Conservation (phyloP, 345 rosid species). For the Eucalyptus erythrocorys region DNA sequence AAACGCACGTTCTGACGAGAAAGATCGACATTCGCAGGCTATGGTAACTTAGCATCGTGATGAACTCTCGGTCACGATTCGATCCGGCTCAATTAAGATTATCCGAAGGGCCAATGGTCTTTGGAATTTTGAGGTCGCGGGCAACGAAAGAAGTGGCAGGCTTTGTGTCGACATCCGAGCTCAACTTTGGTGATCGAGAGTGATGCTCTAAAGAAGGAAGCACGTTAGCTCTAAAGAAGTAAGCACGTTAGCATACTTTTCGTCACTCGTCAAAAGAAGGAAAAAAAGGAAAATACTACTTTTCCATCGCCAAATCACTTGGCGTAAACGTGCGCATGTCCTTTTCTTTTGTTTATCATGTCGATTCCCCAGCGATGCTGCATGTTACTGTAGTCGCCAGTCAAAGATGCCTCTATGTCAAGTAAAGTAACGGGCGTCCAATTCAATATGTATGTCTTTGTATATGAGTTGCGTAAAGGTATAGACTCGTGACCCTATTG, state of each 20-base stretch:
- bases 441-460: not conserved
- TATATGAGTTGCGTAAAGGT: not conserved
- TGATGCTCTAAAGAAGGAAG: not conserved
- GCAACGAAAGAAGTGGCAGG: not conserved
- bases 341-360: not conserved
- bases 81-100: not conserved
- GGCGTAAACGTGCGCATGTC: not conserved
- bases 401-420: not conserved
- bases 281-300: not conserved
- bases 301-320: not conserved
- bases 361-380: not conserved
- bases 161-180: not conserved
- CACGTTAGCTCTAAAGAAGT: not conserved
- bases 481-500: not conserved
- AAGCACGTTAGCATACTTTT: not conserved
- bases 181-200: not conserved
- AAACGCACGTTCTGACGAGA: not conserved
- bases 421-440: not conserved
- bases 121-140: not conserved
- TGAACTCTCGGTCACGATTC: accelerated
- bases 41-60: not conserved
- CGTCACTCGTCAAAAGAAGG: not conserved
- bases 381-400: not conserved
- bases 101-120: not conserved
- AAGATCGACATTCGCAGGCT: not conserved